Conservation (phyloP, 2,329 filamentous ascomycete genomes). For the Rhinocladiella similis region DNA sequence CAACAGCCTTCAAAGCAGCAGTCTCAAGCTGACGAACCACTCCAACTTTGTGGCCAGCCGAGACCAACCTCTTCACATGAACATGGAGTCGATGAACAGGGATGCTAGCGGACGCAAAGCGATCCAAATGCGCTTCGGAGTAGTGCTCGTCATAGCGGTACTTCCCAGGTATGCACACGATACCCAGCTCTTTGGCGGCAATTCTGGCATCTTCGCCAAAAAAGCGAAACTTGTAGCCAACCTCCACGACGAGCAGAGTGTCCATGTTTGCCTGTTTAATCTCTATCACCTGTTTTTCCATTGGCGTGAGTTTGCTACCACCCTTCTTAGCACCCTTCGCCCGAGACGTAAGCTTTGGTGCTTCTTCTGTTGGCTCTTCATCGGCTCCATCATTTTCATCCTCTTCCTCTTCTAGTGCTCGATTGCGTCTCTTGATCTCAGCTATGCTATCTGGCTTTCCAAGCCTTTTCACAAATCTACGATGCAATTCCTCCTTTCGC, state of each 20-base stretch:
- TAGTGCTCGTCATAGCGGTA: slow-evolving; percentile 90
- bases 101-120: slow-evolving; percentile 94
- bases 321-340: slow-evolving; percentile 66
- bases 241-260: slow-evolving; percentile 86
- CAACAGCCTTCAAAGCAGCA: slow-evolving; percentile 89
- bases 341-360: slow-evolving; percentile 44
- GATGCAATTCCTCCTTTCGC: slow-evolving; percentile 71
- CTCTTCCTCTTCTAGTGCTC: slow-evolving; percentile 54
- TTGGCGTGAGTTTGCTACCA: slow-evolving; percentile 83
- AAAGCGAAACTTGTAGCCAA: slow-evolving; percentile 97
- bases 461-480: slow-evolving; percentile 85
- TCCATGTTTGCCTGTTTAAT: slow-evolving; percentile 92
- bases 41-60: slow-evolving; percentile 92
- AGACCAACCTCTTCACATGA: slow-evolving; percentile 88
- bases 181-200: slow-evolving; percentile 86
- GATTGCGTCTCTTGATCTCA: slow-evolving; percentile 63
- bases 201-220: slow-evolving; percentile 91
- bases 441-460: slow-evolving; percentile 80
- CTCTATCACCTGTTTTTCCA: slow-evolving; percentile 90
- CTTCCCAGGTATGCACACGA: slow-evolving; percentile 96
- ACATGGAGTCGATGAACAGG: slow-evolving; percentile 88
- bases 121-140: slow-evolving; percentile 87
- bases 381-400: slow-evolving; percentile 60
- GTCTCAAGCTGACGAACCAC: slow-evolving; percentile 94
- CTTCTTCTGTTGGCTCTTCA: slow-evolving; percentile 54